A percentile compares a stretch with the other conserved stretches of the same genome.
Evolutionary conservation across 129 eudicot genomes (phyloP).

Genomic region (Apium graveolens): DNA sequence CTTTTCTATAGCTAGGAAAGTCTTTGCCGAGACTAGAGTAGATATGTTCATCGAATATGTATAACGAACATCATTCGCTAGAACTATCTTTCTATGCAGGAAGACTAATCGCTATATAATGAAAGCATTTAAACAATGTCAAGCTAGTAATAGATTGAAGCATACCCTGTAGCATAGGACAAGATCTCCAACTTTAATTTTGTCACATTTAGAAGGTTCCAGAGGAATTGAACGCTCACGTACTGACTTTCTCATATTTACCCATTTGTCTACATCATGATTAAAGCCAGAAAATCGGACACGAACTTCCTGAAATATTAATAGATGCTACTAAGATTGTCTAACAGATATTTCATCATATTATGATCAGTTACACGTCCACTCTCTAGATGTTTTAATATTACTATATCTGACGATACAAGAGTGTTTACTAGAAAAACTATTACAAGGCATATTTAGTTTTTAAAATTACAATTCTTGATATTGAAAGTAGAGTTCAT

Average conservation of each 20-base stretch:
- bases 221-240: slow-evolving; percentile 90
- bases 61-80: background rate
- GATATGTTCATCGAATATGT: background rate
- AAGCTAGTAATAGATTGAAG: slow-evolving; percentile 2
- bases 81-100: background rate
- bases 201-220: slow-evolving; percentile 73
- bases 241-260: slow-evolving; percentile 53
- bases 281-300: slow-evolving; percentile 86
- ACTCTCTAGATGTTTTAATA: background rate
- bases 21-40: background rate
- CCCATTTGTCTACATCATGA: slow-evolving; percentile 91
- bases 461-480: background rate
- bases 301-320: slow-evolving; percentile 60
- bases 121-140: background rate
- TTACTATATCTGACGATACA: background rate
- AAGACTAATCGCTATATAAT: background rate
- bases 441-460: background rate
- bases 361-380: background rate
- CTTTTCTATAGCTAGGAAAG: background rate
- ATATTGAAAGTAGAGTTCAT: background rate
- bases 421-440: background rate
- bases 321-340: background rate
- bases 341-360: background rate
- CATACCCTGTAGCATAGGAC: slow-evolving; percentile 73
- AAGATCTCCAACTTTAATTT: slow-evolving; percentile 70